phyloP scores from a whole-genome alignment of 1,284 basidiomycete species.

The Bjerkandera adusta region DNA sequence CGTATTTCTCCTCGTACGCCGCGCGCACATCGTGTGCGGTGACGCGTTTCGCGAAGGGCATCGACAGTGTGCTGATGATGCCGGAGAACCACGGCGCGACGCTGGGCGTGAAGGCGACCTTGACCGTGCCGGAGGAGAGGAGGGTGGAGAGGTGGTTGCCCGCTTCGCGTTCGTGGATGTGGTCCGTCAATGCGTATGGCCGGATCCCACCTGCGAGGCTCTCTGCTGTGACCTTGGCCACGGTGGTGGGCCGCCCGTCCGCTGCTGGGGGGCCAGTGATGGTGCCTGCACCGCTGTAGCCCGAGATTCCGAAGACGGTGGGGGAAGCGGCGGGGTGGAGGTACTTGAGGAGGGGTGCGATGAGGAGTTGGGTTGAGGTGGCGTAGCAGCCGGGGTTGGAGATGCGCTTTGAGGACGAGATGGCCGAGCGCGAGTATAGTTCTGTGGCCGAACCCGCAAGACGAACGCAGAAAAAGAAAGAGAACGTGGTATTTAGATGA shows the following conservation, averaged over 20 bases:
- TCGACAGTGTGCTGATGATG: slow-evolving; percentile 84
- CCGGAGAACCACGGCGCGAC: slow-evolving; percentile 97
- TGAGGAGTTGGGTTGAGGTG: slow-evolving; percentile 88
- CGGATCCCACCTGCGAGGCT: slow-evolving; percentile 76
- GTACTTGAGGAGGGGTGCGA: slow-evolving; percentile 85
- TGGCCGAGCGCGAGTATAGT: slow-evolving; percentile 77
- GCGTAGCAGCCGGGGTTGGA: slow-evolving; percentile 99
- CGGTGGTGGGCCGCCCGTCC: slow-evolving; percentile 70
- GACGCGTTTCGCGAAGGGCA: slow-evolving; percentile 69
- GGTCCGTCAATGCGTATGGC: slow-evolving; percentile 92
- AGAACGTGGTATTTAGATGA: slow-evolving; percentile 23
- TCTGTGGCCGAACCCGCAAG: slow-evolving; percentile 53
- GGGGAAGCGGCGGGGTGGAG: slow-evolving; percentile 68
- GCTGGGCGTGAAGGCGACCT: slow-evolving; percentile 84
- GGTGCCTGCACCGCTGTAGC: slow-evolving; percentile 95
- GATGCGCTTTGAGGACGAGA: slow-evolving; percentile 78
- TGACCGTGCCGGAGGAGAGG: slow-evolving; percentile 41
- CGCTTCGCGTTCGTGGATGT: slow-evolving; percentile 98
- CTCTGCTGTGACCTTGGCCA: slow-evolving; percentile 83
- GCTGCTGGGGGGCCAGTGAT: slow-evolving; percentile 62
- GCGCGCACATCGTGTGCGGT: slow-evolving; percentile 72
- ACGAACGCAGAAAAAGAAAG: slow-evolving; percentile 13
- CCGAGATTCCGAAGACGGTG: slow-evolving; percentile 91
- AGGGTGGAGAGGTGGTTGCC: slow-evolving; percentile 77
- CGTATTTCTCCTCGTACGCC: slow-evolving; percentile 82